Base-by-base conservation (phyloP, 805 yeast species). In the Metschnikowia anglica region DNA sequence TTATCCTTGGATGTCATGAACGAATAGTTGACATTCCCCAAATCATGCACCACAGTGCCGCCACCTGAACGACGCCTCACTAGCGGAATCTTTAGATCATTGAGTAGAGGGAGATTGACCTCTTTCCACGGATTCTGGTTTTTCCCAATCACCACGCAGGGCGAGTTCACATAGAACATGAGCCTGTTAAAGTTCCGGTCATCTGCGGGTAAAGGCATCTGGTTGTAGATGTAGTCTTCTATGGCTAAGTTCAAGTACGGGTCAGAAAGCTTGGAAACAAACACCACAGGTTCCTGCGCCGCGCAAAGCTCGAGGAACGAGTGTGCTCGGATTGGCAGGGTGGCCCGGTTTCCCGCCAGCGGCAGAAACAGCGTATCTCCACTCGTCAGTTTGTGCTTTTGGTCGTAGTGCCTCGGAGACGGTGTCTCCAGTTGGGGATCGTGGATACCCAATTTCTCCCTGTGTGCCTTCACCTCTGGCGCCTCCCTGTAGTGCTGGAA, bases 101-200 rank as follows among this genome's bases (percentile, higher is more conserved):
- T 65, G 4, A 86, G 65, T 11, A 79, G 56, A 0, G 79, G 73
- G 2, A 93, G 43, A 54, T 87, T 85, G 29, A 81, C 74, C 59
- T 93, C 99, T 45, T 81, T 78, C 88, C 91, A 91, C 2, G 97
- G 95, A 49, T 89, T 93, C 63, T 93, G 99, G 58, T 93, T 93
- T 57, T 95, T 88, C 0, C 99, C 99, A 10, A 93, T 72, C 2
- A 93, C 96, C n/a, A 89, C 88, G 60, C 96, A 87, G 1, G 91
- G 88, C 2, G 77, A 61, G 59, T 93, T 93, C 26, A 74, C 71
- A 59, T 93, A 93, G 41, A 91, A 72, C 45, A 88, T 58, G 21
- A 93, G 65, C 42, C 95, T 62, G 44, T 79, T 76, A 3, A 43
- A 38, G 12, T 47, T 37, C n/a, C 43, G 33, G 1, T 30, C 44